A percentile compares a stretch with the other conserved stretches of the same genome.
Evolutionary conservation across 768 basidiomycete genomes (phyloP).

Genomic region (Mycena leptocephala): DNA sequence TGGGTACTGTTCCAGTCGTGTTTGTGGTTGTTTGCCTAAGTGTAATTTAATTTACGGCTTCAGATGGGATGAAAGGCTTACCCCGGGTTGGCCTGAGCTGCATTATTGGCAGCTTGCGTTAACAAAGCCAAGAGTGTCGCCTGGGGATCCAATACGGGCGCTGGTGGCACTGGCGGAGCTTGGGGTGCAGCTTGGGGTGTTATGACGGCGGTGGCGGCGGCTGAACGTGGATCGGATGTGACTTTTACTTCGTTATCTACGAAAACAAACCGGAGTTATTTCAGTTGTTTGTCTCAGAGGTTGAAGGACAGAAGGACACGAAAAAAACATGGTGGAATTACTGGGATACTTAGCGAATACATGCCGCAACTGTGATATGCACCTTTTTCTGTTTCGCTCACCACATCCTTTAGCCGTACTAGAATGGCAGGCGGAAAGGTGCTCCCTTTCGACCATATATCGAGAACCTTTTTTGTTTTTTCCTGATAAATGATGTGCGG

Average conservation of each 20-base stretch:
- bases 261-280: slow-evolving; percentile 73
- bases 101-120: slow-evolving; percentile 73
- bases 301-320: slow-evolving; percentile 55
- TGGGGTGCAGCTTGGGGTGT: slow-evolving; percentile 36
- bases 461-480: slow-evolving; percentile 96
- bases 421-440: slow-evolving; percentile 90
- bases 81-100: slow-evolving; percentile 52
- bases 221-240: slow-evolving; percentile 57
- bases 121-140: slow-evolving; percentile 80
- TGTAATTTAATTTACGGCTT: slow-evolving; percentile 19
- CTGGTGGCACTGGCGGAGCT: slow-evolving; percentile 46
- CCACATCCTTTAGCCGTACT: slow-evolving; percentile 78
- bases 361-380: slow-evolving; percentile 78
- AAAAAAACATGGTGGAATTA: slow-evolving; percentile 75
- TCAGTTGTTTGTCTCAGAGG: slow-evolving; percentile 79
- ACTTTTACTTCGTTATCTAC: slow-evolving; percentile 71
- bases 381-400: slow-evolving; percentile 88
- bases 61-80: slow-evolving; percentile 43
- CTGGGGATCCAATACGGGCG: slow-evolving; percentile 65
- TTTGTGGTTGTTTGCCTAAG: slow-evolving; percentile 78
- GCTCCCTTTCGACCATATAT: slow-evolving; percentile 95
- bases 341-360: slow-evolving; percentile 89
- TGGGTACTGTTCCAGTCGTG: slow-evolving; percentile 54
- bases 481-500: slow-evolving; percentile 71
- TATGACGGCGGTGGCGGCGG: slow-evolving; percentile 41